Percentiles rank a stretch among this genome's conserved stretches.
These are phyloP conservation scores for Plantago lanceolata DNA, from an alignment of 305 asterid species.

Conservation along the genomic window DNA sequence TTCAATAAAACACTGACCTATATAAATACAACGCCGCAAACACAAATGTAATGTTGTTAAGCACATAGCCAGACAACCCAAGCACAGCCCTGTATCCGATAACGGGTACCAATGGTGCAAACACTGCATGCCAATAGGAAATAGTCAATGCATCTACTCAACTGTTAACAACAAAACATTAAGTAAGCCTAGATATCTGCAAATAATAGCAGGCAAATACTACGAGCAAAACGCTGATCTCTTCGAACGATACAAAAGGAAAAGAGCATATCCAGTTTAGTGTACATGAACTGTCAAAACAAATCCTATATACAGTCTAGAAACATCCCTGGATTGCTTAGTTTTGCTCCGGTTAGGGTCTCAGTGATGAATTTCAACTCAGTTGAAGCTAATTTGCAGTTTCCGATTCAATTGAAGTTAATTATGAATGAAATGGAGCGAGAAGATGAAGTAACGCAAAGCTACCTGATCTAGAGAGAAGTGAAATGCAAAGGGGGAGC, in stretches of 20 bases:
- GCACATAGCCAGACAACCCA: slow-evolving; percentile 74
- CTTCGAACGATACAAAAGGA: no score
- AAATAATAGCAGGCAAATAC: no score
- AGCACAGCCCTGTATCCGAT: slow-evolving; percentile 88
- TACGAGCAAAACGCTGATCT: no score
- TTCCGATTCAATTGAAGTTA: no score
- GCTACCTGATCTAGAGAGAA: slow-evolving; percentile 68
- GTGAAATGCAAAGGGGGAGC: slow-evolving; percentile 67
- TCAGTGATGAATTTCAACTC: no score
- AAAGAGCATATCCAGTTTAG: no score
- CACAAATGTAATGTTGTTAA: slow-evolving; percentile 69
- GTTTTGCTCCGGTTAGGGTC: no score
- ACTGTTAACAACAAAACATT: background rate
- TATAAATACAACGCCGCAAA: slow-evolving; percentile 65
- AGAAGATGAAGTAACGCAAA: background rate
- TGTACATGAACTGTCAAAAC: no score
- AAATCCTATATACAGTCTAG: no score
- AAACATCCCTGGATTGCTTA: no score
- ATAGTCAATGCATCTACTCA: slow-evolving; percentile 19
- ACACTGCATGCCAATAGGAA: slow-evolving; percentile 43
- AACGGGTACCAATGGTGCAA: slow-evolving; percentile 73
- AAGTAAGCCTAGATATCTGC: no score
- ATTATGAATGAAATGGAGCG: background rate
- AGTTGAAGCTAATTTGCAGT: no score
- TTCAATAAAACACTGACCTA: slow-evolving; percentile 41